These are phyloP conservation scores for Cladophialophora carrionii DNA, from an alignment of 2,329 filamentous ascomycete genomes.

Conservation along the genomic window DNA sequence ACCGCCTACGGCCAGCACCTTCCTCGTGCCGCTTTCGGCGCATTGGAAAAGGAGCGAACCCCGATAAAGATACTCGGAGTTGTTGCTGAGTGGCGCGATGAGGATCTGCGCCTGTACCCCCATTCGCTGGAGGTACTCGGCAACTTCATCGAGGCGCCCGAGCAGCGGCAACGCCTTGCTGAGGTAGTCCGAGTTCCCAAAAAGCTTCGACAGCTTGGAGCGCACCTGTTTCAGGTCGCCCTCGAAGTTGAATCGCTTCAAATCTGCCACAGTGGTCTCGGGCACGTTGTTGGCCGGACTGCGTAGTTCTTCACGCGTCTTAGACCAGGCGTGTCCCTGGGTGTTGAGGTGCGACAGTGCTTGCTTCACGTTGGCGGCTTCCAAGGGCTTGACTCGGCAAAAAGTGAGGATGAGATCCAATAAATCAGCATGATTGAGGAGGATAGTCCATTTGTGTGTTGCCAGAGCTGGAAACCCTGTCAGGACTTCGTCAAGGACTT, in stretches of 20 bases:
- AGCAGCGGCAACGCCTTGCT: constrained; percentile 62
- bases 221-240: constrained; percentile 47
- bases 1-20: constrained; percentile 86
- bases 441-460: constrained; percentile 77
- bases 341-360: constrained; percentile 86
- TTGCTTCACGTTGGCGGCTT: constrained; percentile 75
- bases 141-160: constrained; percentile 76
- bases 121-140: constrained; percentile 75
- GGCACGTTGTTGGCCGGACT: constrained; percentile 68
- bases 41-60: constrained; percentile 89
- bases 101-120: constrained; percentile 77
- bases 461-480: constrained; percentile 75
- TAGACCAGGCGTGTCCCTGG: constrained; percentile 23
- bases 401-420: constrained; percentile 87
- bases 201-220: constrained; percentile 44
- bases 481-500: constrained; percentile 90
- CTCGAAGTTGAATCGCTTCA: constrained; percentile 88
- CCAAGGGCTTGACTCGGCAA: constrained; percentile 73
- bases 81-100: constrained; percentile 79
- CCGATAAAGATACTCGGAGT: constrained; percentile 88
- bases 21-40: constrained; percentile 75
- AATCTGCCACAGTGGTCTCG: constrained; percentile 85
- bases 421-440: constrained; percentile 85
- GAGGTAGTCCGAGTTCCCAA: constrained; percentile 58
- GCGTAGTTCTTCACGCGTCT: constrained; percentile 30